Conservation (phyloP, 192 early-diverging fungal genomes). For the Rhizophagus sp. region DNA sequence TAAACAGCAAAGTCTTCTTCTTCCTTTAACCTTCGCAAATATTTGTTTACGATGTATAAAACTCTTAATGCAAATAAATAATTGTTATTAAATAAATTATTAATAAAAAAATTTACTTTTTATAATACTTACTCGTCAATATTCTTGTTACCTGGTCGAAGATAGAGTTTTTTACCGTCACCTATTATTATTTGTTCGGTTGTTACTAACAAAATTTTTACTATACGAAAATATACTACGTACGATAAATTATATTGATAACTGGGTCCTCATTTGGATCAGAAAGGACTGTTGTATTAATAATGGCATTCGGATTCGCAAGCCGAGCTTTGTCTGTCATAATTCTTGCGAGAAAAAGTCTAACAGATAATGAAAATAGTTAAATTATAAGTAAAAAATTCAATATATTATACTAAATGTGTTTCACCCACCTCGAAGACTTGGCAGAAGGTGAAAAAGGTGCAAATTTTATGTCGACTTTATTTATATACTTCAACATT, state of each 20-base stretch:
- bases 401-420: background rate
- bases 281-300: slow-evolving; percentile 22
- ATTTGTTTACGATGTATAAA: slow-evolving; percentile 5
- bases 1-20: slow-evolving; percentile 17
- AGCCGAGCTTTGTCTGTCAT: slow-evolving; percentile 23
- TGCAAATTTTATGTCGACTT: slow-evolving; percentile 21
- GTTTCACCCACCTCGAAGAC: slow-evolving; percentile 2
- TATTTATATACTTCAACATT: slow-evolving; percentile 29
- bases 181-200: background rate
- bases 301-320: slow-evolving; percentile 8
- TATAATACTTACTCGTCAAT: slow-evolving; percentile 13
- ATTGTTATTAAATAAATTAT: background rate
- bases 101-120: background rate
- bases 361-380: background rate
- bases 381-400: background rate
- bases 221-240: background rate
- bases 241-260: slow-evolving; percentile 21
- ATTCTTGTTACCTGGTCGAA: slow-evolving; percentile 2
- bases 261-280: background rate
- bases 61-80: slow-evolving; percentile 9
- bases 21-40: slow-evolving; percentile 20
- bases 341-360: slow-evolving; percentile 17
- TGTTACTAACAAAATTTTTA: background rate
- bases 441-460: slow-evolving; percentile 9
- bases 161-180: slow-evolving; percentile 15